Evolutionary conservation across 2,329 filamentous ascomycete species (phyloP).

Genomic region (Periconia sp.): DNA sequence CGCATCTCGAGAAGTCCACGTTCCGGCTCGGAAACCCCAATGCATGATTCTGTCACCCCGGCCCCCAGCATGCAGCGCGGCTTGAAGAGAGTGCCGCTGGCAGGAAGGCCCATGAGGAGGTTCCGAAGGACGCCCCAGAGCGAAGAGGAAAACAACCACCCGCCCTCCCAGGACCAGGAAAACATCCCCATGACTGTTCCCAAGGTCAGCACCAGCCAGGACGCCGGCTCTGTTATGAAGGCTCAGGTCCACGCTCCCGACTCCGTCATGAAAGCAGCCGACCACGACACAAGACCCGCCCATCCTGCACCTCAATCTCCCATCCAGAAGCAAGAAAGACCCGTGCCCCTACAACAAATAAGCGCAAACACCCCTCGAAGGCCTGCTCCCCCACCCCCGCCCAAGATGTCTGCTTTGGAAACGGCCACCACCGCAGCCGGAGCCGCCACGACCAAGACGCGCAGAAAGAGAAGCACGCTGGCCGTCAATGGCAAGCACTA

Average conservation of each 20-base stretch:
- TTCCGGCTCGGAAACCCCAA: slow-evolving; percentile 41
- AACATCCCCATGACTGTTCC: slow-evolving; percentile 61
- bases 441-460: slow-evolving; percentile 73
- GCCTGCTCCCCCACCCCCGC: slow-evolving; percentile 76
- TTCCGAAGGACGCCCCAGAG: slow-evolving; percentile 43
- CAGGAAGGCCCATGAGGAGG: slow-evolving; percentile 43
- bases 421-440: slow-evolving; percentile 83
- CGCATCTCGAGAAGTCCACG: slow-evolving; percentile 38
- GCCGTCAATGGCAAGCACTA: slow-evolving; percentile 90
- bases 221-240: slow-evolving; percentile 32
- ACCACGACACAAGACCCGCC: slow-evolving; percentile 23
- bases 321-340: slow-evolving; percentile 44
- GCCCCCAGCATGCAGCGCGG: slow-evolving; percentile 41
- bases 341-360: slow-evolving; percentile 53
- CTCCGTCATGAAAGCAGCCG: slow-evolving; percentile 39
- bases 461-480: slow-evolving; percentile 79
- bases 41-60: slow-evolving; percentile 43
- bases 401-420: slow-evolving; percentile 96
- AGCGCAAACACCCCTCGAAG: slow-evolving; percentile 75
- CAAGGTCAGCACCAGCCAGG: slow-evolving; percentile 30
- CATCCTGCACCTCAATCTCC: slow-evolving; percentile 28
- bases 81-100: slow-evolving; percentile 39
- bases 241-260: slow-evolving; percentile 20
- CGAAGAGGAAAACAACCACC: slow-evolving; percentile 30
- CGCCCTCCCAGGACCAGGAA: slow-evolving; percentile 72